Evolutionary conservation across 2,329 filamentous ascomycete genomes (phyloP), one percentile per base, ranked within the genome.

Genomic region (Fusarium xylarioides): DNA sequence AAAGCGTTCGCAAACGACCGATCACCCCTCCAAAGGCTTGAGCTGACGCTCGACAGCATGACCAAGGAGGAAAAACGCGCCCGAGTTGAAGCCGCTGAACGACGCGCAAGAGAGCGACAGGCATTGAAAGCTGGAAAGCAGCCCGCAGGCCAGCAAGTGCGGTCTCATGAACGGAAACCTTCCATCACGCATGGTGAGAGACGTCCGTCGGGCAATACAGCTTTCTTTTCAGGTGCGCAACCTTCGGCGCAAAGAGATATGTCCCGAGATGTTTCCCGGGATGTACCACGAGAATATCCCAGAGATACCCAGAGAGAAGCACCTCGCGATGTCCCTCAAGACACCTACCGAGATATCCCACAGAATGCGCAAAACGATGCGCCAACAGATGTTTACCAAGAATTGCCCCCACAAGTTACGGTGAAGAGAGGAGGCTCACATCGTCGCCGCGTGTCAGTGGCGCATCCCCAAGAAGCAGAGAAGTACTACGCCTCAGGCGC

Each of bases 11-110:
- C 95, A 78, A 88, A 92, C 64, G 92, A 97, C 80, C 91, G 93
- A 77, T 98, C 95, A 71, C 96, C 97, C 58, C 87, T 99, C 58
- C 95, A 99, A 82, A 96, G 92, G 85, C 89, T 99, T 75, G 95
- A 99, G 85, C 90, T 93, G 79, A 96, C 94, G 77, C 88, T 98
- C 78, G 93, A 92, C 81, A 95, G 93, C 83, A 95, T 98, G 82
- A 97, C 93, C 81, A 98, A 98, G 81, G 95, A 98, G 83, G 95
- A 98, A 82, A 97, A 97, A 82, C 89, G 95, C 73, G 94, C 95
- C 14, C 89, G 94, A 52, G 90, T 95, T 9, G 89, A 95, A 79
- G 93, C 95, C 77, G 94, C 94, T 11, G 95, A 98, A 81, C 87
- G 91, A 74, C 88, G 89, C 47, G 89, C 91, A 23, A 89, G 91